Conservation (phyloP, 345 rosid species). For the Moringa oleifera region DNA sequence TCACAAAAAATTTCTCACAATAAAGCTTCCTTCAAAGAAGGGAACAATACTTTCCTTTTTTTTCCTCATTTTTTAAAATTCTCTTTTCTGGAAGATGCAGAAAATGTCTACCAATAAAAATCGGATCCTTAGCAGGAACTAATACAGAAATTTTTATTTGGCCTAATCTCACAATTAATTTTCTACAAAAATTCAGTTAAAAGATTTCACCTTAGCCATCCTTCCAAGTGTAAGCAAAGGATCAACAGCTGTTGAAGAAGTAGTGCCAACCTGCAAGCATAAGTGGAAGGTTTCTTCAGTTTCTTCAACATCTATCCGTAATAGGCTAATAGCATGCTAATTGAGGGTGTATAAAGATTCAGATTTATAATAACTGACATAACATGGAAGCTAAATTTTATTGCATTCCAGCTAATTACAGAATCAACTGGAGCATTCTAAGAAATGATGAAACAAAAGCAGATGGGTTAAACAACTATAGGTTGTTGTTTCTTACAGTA, state of each 20-base stretch:
- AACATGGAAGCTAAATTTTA: too few species aligned
- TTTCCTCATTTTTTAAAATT: slow-evolving; percentile 6
- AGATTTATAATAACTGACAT: neutral
- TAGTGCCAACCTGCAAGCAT: slow-evolving; percentile 65
- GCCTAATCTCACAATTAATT: neutral
- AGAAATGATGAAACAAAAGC: neutral
- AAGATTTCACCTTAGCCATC: slow-evolving; percentile 54
- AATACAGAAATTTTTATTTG: too few species aligned
- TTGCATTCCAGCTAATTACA: neutral
- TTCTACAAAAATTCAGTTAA: neutral
- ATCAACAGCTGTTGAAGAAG: slow-evolving; percentile 86
- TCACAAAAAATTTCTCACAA: too few species aligned
- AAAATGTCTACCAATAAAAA: neutral
- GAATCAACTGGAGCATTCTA: neutral
- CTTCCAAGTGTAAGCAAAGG: slow-evolving; percentile 60
- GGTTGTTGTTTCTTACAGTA: slow-evolving; percentile 43
- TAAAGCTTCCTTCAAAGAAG: neutral
- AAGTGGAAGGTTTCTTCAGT: slow-evolving; percentile 7
- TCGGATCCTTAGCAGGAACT: neutral
- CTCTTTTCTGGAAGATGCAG: neutral
- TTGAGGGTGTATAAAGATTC: slow-evolving; percentile 4
- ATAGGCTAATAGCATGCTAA: too few species aligned
- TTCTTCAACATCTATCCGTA: neutral
- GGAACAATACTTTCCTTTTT: neutral
- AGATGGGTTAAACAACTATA: neutral